phyloP scores from a whole-genome alignment of 108 stramenopile species.

The Nitzschia inconspicua region DNA sequence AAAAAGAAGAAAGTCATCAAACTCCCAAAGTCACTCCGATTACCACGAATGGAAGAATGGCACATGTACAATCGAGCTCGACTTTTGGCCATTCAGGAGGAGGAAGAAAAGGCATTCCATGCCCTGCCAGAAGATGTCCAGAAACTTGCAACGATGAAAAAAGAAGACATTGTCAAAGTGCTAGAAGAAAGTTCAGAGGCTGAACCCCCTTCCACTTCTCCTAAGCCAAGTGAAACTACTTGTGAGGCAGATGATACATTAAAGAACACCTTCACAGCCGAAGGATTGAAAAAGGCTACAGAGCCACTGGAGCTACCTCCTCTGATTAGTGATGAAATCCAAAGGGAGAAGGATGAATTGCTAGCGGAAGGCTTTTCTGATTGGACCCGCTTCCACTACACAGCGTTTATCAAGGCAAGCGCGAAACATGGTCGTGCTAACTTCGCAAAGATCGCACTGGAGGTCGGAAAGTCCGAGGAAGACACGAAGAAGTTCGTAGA shows the following conservation, averaged over 20 bases:
- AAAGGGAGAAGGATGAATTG: constrained; percentile 63
- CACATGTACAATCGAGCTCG: constrained; percentile 89
- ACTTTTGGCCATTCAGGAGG: constrained; percentile 76
- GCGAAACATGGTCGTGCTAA: constrained; percentile 50
- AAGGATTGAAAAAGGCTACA: constrained; percentile 9
- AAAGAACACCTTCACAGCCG: too few species aligned
- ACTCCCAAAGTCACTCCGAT: constrained; percentile 86
- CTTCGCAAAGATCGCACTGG: constrained; percentile 59
- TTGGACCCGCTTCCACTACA: constrained; percentile 88
- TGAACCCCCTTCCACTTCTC: neutral
- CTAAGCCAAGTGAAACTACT: too few species aligned
- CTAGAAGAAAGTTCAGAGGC: constrained; percentile 13
- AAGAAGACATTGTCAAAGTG: constrained; percentile 11
- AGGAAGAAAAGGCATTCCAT: constrained; percentile 72
- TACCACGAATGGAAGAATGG: constrained; percentile 95
- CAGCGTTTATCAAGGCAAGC: constrained; percentile 75
- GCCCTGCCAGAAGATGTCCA: constrained; percentile 62
- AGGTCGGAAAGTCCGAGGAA: constrained; percentile 66
- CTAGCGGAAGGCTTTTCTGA: constrained; percentile 83
- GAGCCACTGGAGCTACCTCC: constrained; percentile 57
- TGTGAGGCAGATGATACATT: constrained; percentile 10
- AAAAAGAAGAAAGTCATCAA: constrained; percentile 66
- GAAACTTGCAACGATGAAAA: constrained; percentile 29
- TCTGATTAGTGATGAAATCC: constrained; percentile 56
- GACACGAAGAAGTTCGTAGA: constrained; percentile 52